Percentiles rank a stretch among this genome's conserved stretches.
These are phyloP conservation scores for Zalerion maritima DNA, from an alignment of 495 filamentous ascomycete genomes.

Conservation along the genomic window DNA sequence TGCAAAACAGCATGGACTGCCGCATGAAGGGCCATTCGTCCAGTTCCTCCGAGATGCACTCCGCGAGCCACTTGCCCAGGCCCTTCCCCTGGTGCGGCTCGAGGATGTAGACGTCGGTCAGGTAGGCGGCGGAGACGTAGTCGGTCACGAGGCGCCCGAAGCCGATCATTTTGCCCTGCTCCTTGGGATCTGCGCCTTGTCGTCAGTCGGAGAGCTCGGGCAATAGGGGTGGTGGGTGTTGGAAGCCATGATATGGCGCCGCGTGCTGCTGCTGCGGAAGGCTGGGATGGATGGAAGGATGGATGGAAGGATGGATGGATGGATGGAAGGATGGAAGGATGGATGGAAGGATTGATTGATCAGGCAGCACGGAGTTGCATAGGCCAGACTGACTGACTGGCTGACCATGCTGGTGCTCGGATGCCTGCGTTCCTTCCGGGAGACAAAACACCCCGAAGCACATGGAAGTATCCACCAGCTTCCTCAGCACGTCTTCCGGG, in stretches of 20 bases:
- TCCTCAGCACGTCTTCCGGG: conserved; percentile 21
- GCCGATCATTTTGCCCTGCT: conserved; percentile 41
- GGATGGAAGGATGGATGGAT: too few species aligned
- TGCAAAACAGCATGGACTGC: conserved; percentile 33
- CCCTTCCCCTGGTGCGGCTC: conserved; percentile 41
- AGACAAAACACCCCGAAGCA: conserved; percentile 39
- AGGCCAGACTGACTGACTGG: too few species aligned
- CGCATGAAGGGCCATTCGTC: conserved; percentile 40
- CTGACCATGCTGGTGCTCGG: conserved; percentile 12
- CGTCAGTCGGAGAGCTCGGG: too few species aligned
- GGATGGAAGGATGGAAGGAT: too few species aligned
- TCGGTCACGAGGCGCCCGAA: conserved; percentile 52
- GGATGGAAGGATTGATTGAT: too few species aligned
- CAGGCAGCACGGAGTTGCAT: too few species aligned
- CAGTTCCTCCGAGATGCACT: conserved; percentile 40
- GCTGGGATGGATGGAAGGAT: too few species aligned
- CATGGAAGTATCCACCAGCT: conserved; percentile 35
- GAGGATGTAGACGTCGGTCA: conserved; percentile 54
- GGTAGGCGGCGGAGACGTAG: conserved; percentile 47
- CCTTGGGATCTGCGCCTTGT: too few species aligned
- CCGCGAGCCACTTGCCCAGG: conserved; percentile 47
- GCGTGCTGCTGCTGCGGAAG: too few species aligned
- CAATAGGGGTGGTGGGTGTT: too few species aligned
- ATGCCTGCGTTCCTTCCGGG: conserved; percentile 6
- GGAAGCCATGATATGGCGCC: too few species aligned